Conservation (phyloP, 2,329 filamentous ascomycete species). For the Fusarium dlaminii region DNA sequence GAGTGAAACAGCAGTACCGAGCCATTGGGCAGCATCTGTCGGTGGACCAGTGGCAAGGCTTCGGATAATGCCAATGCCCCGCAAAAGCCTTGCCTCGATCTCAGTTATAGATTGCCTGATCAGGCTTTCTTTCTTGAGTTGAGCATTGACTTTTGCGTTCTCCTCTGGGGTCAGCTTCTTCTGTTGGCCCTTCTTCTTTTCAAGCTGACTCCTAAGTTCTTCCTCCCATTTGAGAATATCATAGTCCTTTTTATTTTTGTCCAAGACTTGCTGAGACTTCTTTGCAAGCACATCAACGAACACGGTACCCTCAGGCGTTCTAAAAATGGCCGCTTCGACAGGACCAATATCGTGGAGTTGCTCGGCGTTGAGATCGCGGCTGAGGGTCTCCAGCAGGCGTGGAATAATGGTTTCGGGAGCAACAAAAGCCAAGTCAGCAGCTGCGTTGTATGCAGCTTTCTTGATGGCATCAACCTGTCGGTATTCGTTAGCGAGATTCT, state of each 20-base stretch:
- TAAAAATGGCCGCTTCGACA: conserved; percentile 91
- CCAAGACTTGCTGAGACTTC: conserved; percentile 74
- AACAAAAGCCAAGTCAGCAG: conserved; percentile 92
- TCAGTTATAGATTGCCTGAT: conserved; percentile 78
- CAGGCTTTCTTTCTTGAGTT: conserved; percentile 84
- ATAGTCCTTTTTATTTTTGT: conserved; percentile 95
- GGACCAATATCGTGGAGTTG: conserved; percentile 80
- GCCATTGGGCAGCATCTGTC: conserved; percentile 89
- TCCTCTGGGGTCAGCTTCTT: conserved; percentile 94
- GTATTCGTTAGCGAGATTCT: conserved; percentile 11
- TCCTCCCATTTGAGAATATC: conserved; percentile 98
- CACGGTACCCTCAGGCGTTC: conserved; percentile 85
- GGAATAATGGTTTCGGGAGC: conserved; percentile 84
- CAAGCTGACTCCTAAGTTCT: conserved; percentile 85
- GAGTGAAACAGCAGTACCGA: conserved; percentile 79
- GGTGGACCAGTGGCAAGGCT: conserved; percentile 86
- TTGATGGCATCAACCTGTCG: conserved; percentile 56
- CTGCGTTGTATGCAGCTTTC: conserved; percentile 81
- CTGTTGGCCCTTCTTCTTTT: conserved; percentile 90
- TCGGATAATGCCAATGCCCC: conserved; percentile 86
- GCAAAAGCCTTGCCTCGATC: conserved; percentile 75
- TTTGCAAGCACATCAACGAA: conserved; percentile 93
- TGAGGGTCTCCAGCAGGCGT: conserved; percentile 77
- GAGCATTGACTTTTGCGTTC: conserved; percentile 87
- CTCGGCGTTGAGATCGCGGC: conserved; percentile 74